Evolutionary conservation across 2,329 filamentous ascomycete genomes (phyloP).

Genomic region (Clarireedia sp.): DNA sequence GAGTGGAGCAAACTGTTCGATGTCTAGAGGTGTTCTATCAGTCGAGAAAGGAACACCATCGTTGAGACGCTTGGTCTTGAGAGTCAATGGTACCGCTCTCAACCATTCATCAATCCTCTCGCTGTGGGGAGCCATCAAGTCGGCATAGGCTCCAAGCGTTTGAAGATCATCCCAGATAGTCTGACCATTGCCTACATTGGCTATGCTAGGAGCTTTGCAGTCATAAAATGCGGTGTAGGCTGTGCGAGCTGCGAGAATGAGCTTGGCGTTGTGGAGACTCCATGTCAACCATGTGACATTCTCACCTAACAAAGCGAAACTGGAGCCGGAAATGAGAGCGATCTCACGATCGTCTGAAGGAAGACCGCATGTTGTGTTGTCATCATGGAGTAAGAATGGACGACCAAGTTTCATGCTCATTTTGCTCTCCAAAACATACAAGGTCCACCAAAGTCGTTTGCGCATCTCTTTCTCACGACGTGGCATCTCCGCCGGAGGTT

Average conservation of each 20-base stretch:
- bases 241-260: slow-evolving; percentile 26
- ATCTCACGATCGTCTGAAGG: slow-evolving; percentile 29
- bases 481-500: slow-evolving; percentile 30
- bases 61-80: slow-evolving; percentile 32
- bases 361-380: slow-evolving; percentile 26
- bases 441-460: slow-evolving; percentile 39
- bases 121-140: slow-evolving; percentile 23
- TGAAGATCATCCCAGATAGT: slow-evolving; percentile 28
- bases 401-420: slow-evolving; percentile 33
- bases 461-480: slow-evolving; percentile 31
- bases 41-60: slow-evolving; percentile 32
- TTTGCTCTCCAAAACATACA: slow-evolving; percentile 37
- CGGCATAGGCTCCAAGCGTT: slow-evolving; percentile 24
- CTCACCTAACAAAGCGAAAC: slow-evolving; percentile 25
- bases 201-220: slow-evolving; percentile 21
- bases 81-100: slow-evolving; percentile 30
- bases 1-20: slow-evolving; percentile 31
- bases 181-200: slow-evolving; percentile 14
- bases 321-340: slow-evolving; percentile 22
- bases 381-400: slow-evolving; percentile 27
- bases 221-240: slow-evolving; percentile 29
- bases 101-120: slow-evolving; percentile 29
- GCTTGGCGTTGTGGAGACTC: slow-evolving; percentile 25
- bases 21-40: slow-evolving; percentile 29
- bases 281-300: slow-evolving; percentile 30